phyloP scores from a whole-genome alignment of 1,284 basidiomycete species.

The Cutaneotrichosporon mucoides region DNA sequence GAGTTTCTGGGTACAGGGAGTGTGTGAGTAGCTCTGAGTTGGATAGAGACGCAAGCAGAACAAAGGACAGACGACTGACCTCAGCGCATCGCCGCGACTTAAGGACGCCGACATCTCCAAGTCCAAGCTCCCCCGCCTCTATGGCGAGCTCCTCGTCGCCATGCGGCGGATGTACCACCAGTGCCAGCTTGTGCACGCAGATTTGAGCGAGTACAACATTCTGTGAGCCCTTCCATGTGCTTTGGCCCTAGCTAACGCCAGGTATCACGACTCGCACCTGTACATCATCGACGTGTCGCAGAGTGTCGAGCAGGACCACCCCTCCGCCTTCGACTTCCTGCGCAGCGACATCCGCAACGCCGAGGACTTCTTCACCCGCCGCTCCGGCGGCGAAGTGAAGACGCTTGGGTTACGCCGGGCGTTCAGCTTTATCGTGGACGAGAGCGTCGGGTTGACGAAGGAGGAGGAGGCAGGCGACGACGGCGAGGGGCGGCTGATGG shows the following conservation, averaged over 20 bases:
- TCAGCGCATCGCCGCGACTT: conserved; percentile 82
- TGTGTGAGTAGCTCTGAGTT: no score
- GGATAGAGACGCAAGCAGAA: no score
- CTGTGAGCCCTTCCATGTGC: no score
- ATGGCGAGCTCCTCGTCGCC: conserved; percentile 73
- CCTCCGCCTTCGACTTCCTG: conserved; percentile 91
- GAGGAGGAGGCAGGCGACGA: conserved; percentile 42
- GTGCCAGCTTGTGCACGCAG: conserved; percentile 94
- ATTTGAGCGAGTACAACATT: conserved; percentile 98
- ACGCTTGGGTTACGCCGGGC: conserved; percentile 75
- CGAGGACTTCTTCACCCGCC: conserved; percentile 82
- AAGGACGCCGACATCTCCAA: conserved; percentile 75
- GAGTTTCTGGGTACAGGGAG: conserved; percentile 77
- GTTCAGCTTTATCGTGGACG: conserved; percentile 83
- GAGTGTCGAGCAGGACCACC: conserved; percentile 97
- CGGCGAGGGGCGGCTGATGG: conserved; percentile 38
- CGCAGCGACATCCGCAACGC: conserved; percentile 87
- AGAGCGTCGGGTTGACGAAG: conserved; percentile 37
- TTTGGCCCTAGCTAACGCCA: no score
- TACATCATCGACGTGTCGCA: conserved; percentile 99
- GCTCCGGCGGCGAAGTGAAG: conserved; percentile 58
- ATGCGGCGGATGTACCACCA: conserved; percentile 81
- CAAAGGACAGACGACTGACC: no score
- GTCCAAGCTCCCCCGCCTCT: conserved; percentile 57
- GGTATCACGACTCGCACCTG: conserved; percentile 61